Evolutionary conservation across 148 eudicot genomes (phyloP).

Genomic region (Nepenthes mirabilis): DNA sequence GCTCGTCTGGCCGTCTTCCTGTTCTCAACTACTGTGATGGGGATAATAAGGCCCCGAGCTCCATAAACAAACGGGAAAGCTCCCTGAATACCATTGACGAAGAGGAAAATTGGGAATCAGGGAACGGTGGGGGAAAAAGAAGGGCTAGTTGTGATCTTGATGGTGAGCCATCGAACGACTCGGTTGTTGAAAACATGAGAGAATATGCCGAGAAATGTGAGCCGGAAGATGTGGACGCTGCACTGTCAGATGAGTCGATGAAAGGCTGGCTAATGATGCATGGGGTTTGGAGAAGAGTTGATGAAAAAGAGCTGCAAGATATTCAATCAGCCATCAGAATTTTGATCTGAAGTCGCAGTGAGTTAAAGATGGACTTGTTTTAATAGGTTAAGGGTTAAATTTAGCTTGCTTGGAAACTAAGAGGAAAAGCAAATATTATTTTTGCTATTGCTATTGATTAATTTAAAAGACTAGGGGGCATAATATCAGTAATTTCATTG

Average conservation of each 20-base stretch:
- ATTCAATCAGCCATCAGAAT: too few relatives aligned
- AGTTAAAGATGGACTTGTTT: too few relatives aligned
- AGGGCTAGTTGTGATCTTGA: slow-evolving; percentile 21
- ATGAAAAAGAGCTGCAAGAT: slow-evolving; percentile 2
- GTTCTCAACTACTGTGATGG: too few relatives aligned
- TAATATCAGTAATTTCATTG: too few relatives aligned
- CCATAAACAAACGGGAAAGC: too few relatives aligned
- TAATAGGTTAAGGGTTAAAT: too few relatives aligned
- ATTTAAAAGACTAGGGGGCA: too few relatives aligned
- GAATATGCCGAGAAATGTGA: slow-evolving; percentile 10
- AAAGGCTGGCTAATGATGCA: slow-evolving; percentile 41
- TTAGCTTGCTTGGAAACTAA: too few relatives aligned
- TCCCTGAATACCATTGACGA: too few relatives aligned
- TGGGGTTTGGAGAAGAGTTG: slow-evolving; percentile 64
- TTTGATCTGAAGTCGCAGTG: too few relatives aligned
- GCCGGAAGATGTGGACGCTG: slow-evolving; percentile 2
- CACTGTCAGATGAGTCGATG: slow-evolving; percentile 8
- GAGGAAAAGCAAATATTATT: too few relatives aligned
- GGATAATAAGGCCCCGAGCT: slow-evolving; percentile 7
- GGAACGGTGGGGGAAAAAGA: slow-evolving; percentile 27
- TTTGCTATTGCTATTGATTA: too few relatives aligned
- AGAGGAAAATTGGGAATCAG: slow-evolving; percentile 3
- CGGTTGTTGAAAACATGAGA: slow-evolving; percentile 28
- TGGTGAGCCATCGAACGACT: slow-evolving; percentile 14
- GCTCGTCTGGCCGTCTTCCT: slow-evolving; percentile 34